Base-by-base conservation (phyloP, 2,329 filamentous ascomycete genomes). In the Cercospora sojina region DNA sequence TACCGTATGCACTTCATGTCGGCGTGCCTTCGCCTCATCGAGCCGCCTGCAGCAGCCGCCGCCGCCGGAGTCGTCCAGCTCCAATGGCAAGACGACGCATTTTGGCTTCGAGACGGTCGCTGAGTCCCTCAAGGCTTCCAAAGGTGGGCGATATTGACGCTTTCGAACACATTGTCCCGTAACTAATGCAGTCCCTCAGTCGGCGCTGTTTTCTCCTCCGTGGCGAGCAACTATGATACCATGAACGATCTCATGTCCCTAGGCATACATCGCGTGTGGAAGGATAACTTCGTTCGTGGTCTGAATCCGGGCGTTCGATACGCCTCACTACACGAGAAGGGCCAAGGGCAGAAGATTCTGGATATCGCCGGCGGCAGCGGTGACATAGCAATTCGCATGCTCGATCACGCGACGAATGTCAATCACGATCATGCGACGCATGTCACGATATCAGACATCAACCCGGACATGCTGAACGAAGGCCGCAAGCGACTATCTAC, bases 161-260 rank as follows among this genome's bases (percentile, higher is more conserved):
- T 12, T n/a, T 27, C 25, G 31, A n/a, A 4, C 16, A 29, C 9
- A 23, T 12, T 10, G 13, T 32, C 29, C 47, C 20, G 0, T 8
- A 49, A 43, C 71, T 71, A 32, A 74, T 58, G 25, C 16, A 10
- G 2, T 41, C 13, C 2, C 71, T 79, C 82, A 84, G 93, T 97
- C 47, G 91, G 91, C 67, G 88, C 87, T 49, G 95, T 99, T 66
- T 99, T 99, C 83, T 94, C 92, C 79, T 97, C 91, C 72, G 95
- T 99, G 47, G 95, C 95, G 72, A 89, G 91, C 69, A 92, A 91
- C 18, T 99, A 99, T 81, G 95, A 99, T 80, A 90, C 90, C 69
- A 99, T 99, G 95, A 99, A 99, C 82, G 95, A 99, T 79, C 86
- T 98, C 72, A 99, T 99, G 95, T 98, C 95, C 7, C 87, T 99